Evolutionary conservation across 129 eudicot genomes (phyloP).

Genomic region (Flaveria trinervia): DNA sequence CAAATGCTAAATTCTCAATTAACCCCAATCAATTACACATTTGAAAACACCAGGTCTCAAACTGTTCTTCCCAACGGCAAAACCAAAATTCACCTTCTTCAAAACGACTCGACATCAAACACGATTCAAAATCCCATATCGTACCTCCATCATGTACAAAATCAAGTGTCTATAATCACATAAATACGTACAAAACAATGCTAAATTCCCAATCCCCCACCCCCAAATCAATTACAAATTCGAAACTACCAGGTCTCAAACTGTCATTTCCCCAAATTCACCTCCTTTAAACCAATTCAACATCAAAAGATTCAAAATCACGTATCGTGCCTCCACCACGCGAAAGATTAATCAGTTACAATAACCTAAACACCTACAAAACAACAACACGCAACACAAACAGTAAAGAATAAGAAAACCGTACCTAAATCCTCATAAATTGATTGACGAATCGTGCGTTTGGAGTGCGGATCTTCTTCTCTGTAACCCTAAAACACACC

Average conservation of each 20-base stretch:
- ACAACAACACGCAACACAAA: conserved; percentile 17
- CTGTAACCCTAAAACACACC: conserved; percentile 24
- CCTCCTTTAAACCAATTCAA: neutral
- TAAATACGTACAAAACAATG: conserved; percentile 10
- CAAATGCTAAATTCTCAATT: conserved; percentile 7
- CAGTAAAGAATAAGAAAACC: conserved; percentile 17
- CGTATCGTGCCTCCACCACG: conserved; percentile 15
- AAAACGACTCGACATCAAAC: conserved; percentile 3
- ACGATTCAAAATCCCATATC: conserved; percentile 5
- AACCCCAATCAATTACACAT: conserved; percentile 7
- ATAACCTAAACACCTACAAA: neutral
- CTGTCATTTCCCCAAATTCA: neutral
- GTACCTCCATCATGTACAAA: conserved; percentile 18
- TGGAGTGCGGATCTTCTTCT: conserved; percentile 36
- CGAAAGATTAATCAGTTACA: conserved; percentile 13
- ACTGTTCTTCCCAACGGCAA: neutral
- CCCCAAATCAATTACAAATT: neutral
- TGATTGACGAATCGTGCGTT: conserved; percentile 25
- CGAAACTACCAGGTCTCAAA: neutral
- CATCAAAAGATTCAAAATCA: neutral
- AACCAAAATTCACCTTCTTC: neutral
- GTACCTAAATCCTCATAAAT: conserved; percentile 42
- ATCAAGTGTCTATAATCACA: conserved; percentile 6
- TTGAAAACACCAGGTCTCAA: neutral
- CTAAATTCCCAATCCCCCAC: no score